Evolutionary conservation across 1,139 yeast genomes (phyloP).

Genomic region (Suhomyces panamericanus): DNA sequence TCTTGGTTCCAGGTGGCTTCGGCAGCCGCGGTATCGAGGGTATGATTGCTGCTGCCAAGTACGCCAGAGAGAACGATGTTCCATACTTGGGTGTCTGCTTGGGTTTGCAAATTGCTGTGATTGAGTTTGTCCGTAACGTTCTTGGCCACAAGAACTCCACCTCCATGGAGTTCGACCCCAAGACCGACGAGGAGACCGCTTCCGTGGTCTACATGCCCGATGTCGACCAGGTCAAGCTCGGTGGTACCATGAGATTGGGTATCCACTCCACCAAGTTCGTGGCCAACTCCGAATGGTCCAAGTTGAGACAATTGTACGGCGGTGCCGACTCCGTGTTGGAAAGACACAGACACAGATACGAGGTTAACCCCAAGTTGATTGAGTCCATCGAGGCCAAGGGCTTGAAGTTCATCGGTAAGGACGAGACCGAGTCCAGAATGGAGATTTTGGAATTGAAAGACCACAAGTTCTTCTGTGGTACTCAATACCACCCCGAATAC

Average conservation of each 20-base stretch:
- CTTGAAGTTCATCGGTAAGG: constrained; percentile 87
- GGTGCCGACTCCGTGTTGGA: constrained; percentile 69
- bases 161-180: constrained; percentile 81
- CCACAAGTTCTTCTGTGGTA: constrained; percentile 91
- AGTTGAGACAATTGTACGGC: constrained; percentile 80
- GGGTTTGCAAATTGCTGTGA: constrained; percentile 96
- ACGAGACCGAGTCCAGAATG: constrained; percentile 88
- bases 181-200: constrained; percentile 61
- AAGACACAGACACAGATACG: constrained; percentile 99
- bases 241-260: constrained; percentile 99
- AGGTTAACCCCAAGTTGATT: constrained; percentile 85
- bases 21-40: constrained; percentile 98
- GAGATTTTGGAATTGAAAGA: constrained; percentile 79
- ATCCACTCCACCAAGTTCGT: constrained; percentile 86
- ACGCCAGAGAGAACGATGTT: constrained; percentile 92
- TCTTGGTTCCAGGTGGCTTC: constrained; percentile 97
- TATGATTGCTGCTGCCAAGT: constrained; percentile 94
- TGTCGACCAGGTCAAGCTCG: constrained; percentile 91
- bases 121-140: constrained; percentile 85
- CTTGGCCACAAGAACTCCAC: constrained; percentile 69
- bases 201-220: constrained; percentile 98
- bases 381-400: constrained; percentile 72
- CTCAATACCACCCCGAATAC: constrained; percentile 98
- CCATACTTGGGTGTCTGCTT: constrained; percentile 97
- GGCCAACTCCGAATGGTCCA: constrained; percentile 65